Conservation (phyloP, 345 rosid species). For the Populus simonii region DNA sequence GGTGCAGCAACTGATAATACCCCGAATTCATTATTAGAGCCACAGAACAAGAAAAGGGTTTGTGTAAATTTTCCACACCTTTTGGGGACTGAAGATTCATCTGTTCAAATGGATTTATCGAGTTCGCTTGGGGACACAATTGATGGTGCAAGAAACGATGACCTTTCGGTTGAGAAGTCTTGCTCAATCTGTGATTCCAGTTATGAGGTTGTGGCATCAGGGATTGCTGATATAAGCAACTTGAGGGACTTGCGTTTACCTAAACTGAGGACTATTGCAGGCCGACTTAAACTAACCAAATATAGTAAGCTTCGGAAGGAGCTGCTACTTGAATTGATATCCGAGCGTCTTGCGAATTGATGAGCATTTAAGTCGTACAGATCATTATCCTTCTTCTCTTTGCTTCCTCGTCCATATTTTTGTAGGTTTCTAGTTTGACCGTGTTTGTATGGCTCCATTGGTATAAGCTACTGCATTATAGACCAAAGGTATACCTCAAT, state of each 20-base stretch:
- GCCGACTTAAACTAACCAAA: not conserved
- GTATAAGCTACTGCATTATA: not conserved
- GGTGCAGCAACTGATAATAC: conserved; percentile 8
- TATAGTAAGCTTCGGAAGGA: conserved; percentile 4
- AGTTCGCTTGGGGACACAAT: conserved; percentile 20
- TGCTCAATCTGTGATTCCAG: conserved; percentile 21
- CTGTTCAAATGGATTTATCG: conserved; percentile 17
- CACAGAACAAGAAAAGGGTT: conserved; percentile 24
- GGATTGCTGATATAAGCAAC: conserved; percentile 14
- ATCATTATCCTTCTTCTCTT: not conserved
- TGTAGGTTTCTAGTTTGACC: not conserved
- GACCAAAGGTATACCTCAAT: not conserved
- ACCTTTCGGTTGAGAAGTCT: conserved; percentile 3
- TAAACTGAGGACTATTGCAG: conserved; percentile 5
- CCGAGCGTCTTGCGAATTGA: not conserved
- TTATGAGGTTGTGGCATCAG: conserved; percentile 7
- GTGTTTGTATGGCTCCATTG: not conserved
- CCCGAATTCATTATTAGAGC: conserved; percentile 10
- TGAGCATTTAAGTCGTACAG: not conserved
- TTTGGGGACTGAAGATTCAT: conserved; percentile 20
- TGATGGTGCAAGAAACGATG: conserved; percentile 16
- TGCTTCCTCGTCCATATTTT: not conserved
- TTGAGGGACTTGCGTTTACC: conserved; percentile 39
- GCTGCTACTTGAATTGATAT: not conserved
- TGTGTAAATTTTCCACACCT: conserved; percentile 10